Evolutionary conservation across 768 basidiomycete species (phyloP).

Genomic region (Exidia glandulosa): DNA sequence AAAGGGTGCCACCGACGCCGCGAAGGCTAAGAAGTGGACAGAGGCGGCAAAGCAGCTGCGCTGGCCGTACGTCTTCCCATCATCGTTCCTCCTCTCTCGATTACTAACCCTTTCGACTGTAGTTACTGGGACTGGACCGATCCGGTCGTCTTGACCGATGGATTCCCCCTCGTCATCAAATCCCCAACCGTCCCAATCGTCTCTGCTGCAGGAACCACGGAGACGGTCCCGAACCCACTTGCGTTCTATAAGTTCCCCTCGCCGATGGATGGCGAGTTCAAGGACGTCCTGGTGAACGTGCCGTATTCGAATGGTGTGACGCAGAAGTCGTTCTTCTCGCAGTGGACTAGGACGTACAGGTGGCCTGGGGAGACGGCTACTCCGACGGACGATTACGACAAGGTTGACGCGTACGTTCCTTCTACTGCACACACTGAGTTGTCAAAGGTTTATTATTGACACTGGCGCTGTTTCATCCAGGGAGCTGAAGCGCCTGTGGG

Average conservation of each 20-base stretch:
- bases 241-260: conserved; percentile 10
- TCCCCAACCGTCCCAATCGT: neutral
- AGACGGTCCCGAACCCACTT: conserved; percentile 16
- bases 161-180: neutral
- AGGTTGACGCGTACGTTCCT: conserved; percentile 11
- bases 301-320: neutral
- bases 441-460: too few species aligned
- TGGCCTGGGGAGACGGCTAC: conserved; percentile 15
- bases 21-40: conserved; percentile 1
- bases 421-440: conserved; percentile 11
- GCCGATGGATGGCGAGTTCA: neutral
- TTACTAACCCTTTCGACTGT: neutral
- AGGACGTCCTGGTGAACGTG: neutral
- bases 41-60: conserved; percentile 2
- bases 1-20: neutral
- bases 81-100: too few species aligned
- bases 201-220: conserved; percentile 13
- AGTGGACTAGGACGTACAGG: conserved; percentile 13
- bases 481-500: neutral
- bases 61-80: neutral
- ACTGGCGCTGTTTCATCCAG: too few species aligned
- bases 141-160: neutral
- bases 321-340: neutral
- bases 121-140: conserved; percentile 3
- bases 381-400: conserved; percentile 16